phyloP scores from a whole-genome alignment of 306 rosid genomes.

The Myrica gale region DNA sequence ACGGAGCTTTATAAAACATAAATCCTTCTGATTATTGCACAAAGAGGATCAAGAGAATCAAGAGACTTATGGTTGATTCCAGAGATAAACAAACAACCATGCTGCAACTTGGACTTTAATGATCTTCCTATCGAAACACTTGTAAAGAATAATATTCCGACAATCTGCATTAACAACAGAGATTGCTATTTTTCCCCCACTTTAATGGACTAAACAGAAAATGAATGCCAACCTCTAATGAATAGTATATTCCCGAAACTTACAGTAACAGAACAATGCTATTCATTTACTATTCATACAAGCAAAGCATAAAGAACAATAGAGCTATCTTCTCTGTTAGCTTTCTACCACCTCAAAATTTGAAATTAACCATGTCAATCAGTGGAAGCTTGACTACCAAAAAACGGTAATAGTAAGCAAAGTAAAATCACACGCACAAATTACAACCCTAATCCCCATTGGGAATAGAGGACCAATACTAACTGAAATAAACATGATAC shows the following conservation, averaged over 20 bases:
- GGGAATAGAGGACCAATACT: constrained; percentile 8
- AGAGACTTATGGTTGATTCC: too few species aligned
- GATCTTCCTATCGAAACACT: too few species aligned
- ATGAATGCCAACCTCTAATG: background rate
- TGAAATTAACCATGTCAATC: background rate
- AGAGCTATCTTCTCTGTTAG: background rate
- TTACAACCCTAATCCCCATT: background rate
- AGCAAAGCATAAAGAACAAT: background rate
- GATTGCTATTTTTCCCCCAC: too few species aligned
- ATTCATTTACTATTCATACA: background rate
- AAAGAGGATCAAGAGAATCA: too few species aligned
- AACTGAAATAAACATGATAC: constrained; percentile 32
- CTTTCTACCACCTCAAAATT: background rate
- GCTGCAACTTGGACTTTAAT: too few species aligned
- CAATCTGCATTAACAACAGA: background rate
- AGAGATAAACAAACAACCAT: too few species aligned
- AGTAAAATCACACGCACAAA: constrained; percentile 1
- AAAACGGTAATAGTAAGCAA: background rate
- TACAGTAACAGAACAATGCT: background rate
- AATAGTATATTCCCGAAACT: background rate
- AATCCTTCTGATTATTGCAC: too few species aligned
- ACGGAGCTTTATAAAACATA: too few species aligned
- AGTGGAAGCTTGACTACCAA: too few species aligned
- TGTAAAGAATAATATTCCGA: background rate
- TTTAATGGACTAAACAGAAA: too few species aligned